phyloP scores from a whole-genome alignment of 2,329 filamentous ascomycete species.

The Cercospora citrullina region DNA sequence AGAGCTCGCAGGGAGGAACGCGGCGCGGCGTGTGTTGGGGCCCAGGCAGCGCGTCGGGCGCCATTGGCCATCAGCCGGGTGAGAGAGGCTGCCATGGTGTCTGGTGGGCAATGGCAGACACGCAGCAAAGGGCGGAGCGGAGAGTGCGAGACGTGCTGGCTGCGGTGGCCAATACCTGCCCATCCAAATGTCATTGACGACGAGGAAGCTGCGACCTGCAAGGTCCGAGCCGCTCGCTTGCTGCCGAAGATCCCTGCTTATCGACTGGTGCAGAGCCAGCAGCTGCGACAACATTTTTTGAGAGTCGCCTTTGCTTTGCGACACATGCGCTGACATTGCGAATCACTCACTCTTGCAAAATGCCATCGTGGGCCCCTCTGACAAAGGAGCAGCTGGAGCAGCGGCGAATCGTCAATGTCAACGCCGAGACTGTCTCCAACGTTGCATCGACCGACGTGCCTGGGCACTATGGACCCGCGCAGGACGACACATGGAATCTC shows the following conservation, averaged over 20 bases:
- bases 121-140: slow-evolving; percentile 2
- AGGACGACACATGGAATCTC: slow-evolving; percentile 79
- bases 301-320: not conserved
- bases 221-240: slow-evolving; percentile 2
- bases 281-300: slow-evolving; percentile 11
- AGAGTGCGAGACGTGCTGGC: slow-evolving; percentile 2
- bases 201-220: slow-evolving; percentile 9
- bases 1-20: slow-evolving; percentile 56
- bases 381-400: slow-evolving; percentile 60
- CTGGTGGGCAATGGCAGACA: slow-evolving; percentile 17
- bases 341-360: slow-evolving; percentile 14
- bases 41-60: slow-evolving; percentile 52
- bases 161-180: slow-evolving; percentile 20
- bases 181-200: slow-evolving; percentile 9
- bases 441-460: slow-evolving; percentile 90
- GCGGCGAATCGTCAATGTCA: slow-evolving; percentile 82
- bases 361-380: slow-evolving; percentile 38
- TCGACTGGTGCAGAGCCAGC: slow-evolving; percentile 6
- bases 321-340: not conserved
- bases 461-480: slow-evolving; percentile 76
- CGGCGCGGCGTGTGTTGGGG: slow-evolving; percentile 34
- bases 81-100: slow-evolving; percentile 68
- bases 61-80: slow-evolving; percentile 69
- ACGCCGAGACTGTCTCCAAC: slow-evolving; percentile 86
- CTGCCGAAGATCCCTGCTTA: slow-evolving; percentile 12